phyloP scores from a whole-genome alignment of 2,329 filamentous ascomycete genomes.

The Penicillium fuscoglaucum region DNA sequence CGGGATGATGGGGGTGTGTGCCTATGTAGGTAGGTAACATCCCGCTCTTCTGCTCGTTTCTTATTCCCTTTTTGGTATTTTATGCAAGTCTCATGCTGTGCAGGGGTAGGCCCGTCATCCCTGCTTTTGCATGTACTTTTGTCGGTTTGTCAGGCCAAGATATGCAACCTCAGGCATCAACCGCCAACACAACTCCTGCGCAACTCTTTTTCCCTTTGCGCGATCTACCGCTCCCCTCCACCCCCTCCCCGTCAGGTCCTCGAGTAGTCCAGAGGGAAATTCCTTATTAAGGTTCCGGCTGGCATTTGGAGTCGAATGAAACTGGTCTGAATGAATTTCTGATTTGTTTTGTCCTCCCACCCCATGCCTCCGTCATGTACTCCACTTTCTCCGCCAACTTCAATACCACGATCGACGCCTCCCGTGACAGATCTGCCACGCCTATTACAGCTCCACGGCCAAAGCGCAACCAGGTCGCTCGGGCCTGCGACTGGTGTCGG shows the following conservation, averaged over 20 bases:
- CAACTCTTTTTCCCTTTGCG: neutral
- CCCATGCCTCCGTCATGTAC: neutral
- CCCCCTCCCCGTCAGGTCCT: neutral
- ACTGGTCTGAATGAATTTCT: neutral
- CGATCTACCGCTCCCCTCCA: neutral
- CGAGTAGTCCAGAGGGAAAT: neutral
- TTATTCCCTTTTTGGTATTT: neutral
- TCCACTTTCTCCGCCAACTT: constrained; percentile 9
- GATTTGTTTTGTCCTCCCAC: neutral
- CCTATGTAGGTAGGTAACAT: neutral
- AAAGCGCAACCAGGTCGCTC: neutral
- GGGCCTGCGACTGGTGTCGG: neutral
- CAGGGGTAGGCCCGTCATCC: neutral
- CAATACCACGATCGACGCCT: constrained; percentile 3
- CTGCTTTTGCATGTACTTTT: neutral
- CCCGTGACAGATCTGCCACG: neutral
- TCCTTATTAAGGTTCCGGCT: neutral
- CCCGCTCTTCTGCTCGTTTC: neutral
- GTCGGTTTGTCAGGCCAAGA: neutral
- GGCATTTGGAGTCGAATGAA: neutral
- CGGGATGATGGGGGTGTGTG: no score
- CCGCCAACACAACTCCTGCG: neutral
- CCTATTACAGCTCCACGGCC: neutral
- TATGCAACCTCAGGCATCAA: neutral
- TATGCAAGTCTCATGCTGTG: neutral